Percentiles rank a stretch among this genome's conserved stretches.
Conservation (phyloP, 768 basidiomycete species). For the Cubamyces lactineus region DNA sequence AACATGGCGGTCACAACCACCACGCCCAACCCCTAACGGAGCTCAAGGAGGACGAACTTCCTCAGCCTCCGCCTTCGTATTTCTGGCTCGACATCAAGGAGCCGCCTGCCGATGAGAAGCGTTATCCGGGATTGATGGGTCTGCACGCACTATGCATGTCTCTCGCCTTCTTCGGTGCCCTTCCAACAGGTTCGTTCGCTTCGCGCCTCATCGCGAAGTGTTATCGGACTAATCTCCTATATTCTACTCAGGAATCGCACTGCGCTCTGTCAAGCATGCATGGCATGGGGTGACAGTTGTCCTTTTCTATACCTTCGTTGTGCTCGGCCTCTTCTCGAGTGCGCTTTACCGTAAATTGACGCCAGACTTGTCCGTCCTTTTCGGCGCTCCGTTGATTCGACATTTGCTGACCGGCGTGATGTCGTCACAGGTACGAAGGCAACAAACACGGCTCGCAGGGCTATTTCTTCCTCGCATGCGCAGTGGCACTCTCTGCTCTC, state of each 20-base stretch:
- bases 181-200: slow-evolving; percentile 72
- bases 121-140: slow-evolving; percentile 72
- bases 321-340: slow-evolving; percentile 69
- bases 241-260: slow-evolving; percentile 64
- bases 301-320: slow-evolving; percentile 62
- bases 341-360: slow-evolving; percentile 77
- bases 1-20: slow-evolving; percentile 45
- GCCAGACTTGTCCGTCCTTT: slow-evolving; percentile 73
- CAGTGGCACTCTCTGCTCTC: slow-evolving; percentile 48
- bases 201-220: background rate
- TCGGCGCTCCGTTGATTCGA: slow-evolving; percentile 7
- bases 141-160: slow-evolving; percentile 75
- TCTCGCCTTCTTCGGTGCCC: slow-evolving; percentile 79
- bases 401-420: slow-evolving; percentile 14
- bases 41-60: slow-evolving; percentile 79
- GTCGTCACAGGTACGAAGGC: slow-evolving; percentile 64
- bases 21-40: slow-evolving; percentile 54
- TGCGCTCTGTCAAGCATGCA: slow-evolving; percentile 77
- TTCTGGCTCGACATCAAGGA: slow-evolving; percentile 78
- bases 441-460: slow-evolving; percentile 64
- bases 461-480: slow-evolving; percentile 53
- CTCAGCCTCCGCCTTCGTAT: slow-evolving; percentile 80
- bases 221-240: slow-evolving; percentile 11
- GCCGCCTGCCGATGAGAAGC: slow-evolving; percentile 43
- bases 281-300: slow-evolving; percentile 60